Percentiles rank a stretch among this genome's conserved stretches.
Conservation (phyloP, 768 basidiomycete species). For the Leccinum sublutescens region DNA sequence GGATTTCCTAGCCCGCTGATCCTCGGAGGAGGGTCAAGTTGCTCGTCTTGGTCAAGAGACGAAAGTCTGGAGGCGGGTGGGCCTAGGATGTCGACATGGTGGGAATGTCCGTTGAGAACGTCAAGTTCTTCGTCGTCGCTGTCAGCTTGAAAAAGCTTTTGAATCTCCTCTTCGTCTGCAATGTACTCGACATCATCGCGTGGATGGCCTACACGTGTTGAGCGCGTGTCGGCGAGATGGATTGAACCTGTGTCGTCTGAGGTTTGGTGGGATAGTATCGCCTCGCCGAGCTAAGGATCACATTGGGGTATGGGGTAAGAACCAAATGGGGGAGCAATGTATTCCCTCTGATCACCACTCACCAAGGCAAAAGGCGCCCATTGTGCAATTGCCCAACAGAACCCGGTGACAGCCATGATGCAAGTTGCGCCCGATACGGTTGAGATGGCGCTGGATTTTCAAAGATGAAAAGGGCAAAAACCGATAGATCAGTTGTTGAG, state of each 20-base stretch:
- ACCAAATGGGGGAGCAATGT: neutral
- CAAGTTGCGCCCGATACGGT: constrained; percentile 69
- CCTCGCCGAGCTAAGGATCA: constrained; percentile 67
- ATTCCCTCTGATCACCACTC: constrained; percentile 24
- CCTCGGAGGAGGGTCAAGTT: constrained; percentile 16
- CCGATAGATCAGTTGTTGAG: constrained; percentile 11
- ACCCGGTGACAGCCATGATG: constrained; percentile 76
- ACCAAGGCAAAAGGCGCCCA: constrained; percentile 95
- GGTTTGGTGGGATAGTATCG: constrained; percentile 69
- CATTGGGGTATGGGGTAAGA: constrained; percentile 22
- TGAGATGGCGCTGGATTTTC: constrained; percentile 58
- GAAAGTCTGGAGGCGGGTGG: constrained; percentile 5
- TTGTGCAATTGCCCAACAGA: constrained; percentile 90
- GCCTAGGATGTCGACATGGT: neutral
- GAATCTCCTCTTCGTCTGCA: constrained; percentile 28
- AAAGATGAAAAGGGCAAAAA: constrained; percentile 7
- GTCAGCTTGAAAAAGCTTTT: constrained; percentile 20
- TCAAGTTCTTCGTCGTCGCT: constrained; percentile 24
- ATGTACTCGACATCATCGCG: constrained; percentile 17
- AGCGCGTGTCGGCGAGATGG: constrained; percentile 38
- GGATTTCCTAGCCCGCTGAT: constrained; percentile 41
- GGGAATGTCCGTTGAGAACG: neutral
- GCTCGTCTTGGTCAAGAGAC: constrained; percentile 9
- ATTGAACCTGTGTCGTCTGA: constrained; percentile 37
- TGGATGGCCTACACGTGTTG: constrained; percentile 10